Evolutionary conservation across 345 rosid genomes (phyloP).

Genomic region (Psidium guajava): DNA sequence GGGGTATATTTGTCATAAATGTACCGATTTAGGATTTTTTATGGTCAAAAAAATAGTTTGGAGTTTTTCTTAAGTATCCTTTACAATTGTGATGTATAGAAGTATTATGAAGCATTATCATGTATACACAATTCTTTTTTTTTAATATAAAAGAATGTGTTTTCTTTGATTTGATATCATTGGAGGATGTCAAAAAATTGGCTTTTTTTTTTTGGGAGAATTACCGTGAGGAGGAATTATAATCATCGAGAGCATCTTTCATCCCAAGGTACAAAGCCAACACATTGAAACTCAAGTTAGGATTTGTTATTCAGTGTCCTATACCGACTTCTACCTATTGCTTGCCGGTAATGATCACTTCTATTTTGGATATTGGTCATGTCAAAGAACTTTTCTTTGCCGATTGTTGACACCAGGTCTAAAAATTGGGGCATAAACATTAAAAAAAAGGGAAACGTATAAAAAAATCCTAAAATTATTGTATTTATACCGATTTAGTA

Average conservation of each 20-base stretch:
- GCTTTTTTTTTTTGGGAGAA: neutral
- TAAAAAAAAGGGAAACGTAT: too few relatives aligned
- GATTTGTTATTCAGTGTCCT: neutral
- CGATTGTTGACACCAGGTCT: rapidly evolving
- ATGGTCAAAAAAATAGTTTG: too few relatives aligned
- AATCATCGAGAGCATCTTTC: neutral
- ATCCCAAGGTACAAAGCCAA: neutral
- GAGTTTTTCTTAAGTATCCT: too few relatives aligned
- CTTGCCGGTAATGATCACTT: neutral
- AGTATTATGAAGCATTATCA: too few relatives aligned
- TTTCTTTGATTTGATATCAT: too few relatives aligned
- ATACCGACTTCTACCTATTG: neutral
- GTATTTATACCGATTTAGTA: too few relatives aligned
- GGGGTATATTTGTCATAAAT: too few relatives aligned
- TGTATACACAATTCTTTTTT: too few relatives aligned
- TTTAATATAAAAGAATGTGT: too few relatives aligned
- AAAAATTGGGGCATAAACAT: neutral
- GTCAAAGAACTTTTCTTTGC: neutral
- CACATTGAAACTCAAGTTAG: neutral
- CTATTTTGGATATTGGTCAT: neutral
- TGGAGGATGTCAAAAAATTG: neutral
- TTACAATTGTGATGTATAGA: too few relatives aligned
- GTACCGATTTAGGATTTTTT: too few relatives aligned
- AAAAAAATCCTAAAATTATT: too few relatives aligned
- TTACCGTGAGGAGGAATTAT: neutral